phyloP scores from a whole-genome alignment of 257 asterid genomes.

The Nemophila menziesii region DNA sequence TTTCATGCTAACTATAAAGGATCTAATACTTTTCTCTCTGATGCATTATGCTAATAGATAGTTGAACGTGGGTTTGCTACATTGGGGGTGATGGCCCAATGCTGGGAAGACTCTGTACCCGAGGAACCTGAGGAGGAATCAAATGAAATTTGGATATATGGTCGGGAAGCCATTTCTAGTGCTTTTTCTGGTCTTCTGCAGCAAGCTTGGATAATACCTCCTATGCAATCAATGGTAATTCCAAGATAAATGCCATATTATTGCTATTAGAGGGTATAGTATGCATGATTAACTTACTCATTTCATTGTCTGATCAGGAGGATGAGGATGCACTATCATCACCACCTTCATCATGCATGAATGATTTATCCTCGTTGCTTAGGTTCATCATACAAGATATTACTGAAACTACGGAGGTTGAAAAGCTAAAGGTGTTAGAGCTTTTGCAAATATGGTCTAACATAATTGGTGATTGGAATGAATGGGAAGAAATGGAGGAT shows the following conservation, averaged over 20 bases:
- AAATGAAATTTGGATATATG: conserved; percentile 14
- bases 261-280: neutral
- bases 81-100: conserved; percentile 28
- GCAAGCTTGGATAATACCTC: conserved; percentile 23
- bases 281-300: neutral
- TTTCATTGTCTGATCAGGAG: conserved; percentile 16
- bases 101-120: conserved; percentile 23
- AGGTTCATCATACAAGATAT: conserved; percentile 23
- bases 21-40: neutral
- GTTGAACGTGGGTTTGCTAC: conserved; percentile 32
- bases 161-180: conserved; percentile 16
- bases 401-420: conserved; percentile 11
- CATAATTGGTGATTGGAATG: conserved; percentile 32
- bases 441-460: conserved; percentile 30
- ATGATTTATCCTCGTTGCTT: conserved; percentile 26
- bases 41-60: conserved; percentile 15
- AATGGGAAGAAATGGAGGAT: conserved; percentile 38
- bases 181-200: conserved; percentile 31
- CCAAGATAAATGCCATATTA: neutral
- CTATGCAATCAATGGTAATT: conserved; percentile 23
- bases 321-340: conserved; percentile 7
- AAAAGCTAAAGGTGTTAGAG: conserved; percentile 21
- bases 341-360: conserved; percentile 19
- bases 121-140: conserved; percentile 21
- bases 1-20: neutral